Evolutionary conservation across 2,329 filamentous ascomycete genomes (phyloP).

Genomic region (Neurospora sp.): DNA sequence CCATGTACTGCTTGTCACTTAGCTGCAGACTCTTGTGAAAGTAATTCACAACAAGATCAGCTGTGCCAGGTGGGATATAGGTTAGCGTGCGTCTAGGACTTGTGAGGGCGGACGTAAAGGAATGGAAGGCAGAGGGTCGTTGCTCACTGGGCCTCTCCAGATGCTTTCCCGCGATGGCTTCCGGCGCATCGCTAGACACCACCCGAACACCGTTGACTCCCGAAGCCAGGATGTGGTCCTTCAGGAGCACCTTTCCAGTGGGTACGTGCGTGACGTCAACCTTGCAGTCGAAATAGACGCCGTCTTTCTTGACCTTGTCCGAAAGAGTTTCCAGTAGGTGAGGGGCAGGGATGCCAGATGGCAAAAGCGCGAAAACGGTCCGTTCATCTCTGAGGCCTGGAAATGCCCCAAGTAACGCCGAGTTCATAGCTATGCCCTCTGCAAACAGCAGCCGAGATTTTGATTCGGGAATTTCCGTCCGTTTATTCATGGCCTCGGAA

Average conservation of each 20-base stretch:
- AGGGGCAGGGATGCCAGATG: not conserved
- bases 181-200: not conserved
- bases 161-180: not conserved
- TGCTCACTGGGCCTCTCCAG: not conserved
- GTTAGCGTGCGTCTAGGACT: not conserved
- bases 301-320: not conserved
- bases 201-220: not conserved
- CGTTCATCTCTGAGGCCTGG: too few relatives aligned
- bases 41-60: accelerated
- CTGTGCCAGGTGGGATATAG: not conserved
- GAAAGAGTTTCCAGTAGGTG: not conserved
- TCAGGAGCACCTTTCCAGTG: not conserved
- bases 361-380: not conserved
- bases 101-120: not conserved
- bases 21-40: not conserved
- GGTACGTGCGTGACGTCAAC: not conserved
- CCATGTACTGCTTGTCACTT: not conserved
- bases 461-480: accelerated
- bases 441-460: not conserved
- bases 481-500: not conserved
- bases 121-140: not conserved
- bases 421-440: not conserved
- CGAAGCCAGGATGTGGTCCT: not conserved
- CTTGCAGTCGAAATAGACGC: not conserved
- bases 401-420: too few relatives aligned